These are phyloP conservation scores for Thalassiosira allenii DNA, from an alignment of 352 stramenopile species.

Conservation along the genomic window DNA sequence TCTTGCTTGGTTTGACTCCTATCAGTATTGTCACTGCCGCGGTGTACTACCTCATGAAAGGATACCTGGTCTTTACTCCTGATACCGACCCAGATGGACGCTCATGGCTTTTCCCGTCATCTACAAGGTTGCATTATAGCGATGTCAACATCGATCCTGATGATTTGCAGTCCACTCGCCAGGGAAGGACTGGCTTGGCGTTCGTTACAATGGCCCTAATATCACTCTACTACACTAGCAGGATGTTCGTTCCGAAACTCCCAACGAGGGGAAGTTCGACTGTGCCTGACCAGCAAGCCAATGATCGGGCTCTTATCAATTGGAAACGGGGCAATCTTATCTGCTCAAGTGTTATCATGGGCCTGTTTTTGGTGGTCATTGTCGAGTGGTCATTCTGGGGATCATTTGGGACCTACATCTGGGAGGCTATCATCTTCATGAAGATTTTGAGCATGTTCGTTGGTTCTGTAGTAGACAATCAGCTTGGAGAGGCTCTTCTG, in stretches of 20 bases:
- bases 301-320: conserved; percentile 90
- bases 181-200: conserved; percentile 91
- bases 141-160: conserved; percentile 89
- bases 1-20: conserved; percentile 90
- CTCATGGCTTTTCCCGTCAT: conserved; percentile 85
- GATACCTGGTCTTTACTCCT: conserved; percentile 76
- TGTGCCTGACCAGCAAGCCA: conserved; percentile 88
- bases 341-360: conserved; percentile 91
- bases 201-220: conserved; percentile 92
- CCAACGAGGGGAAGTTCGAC: conserved; percentile 89
- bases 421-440: conserved; percentile 94
- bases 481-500: conserved; percentile 92
- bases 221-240: conserved; percentile 88
- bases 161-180: conserved; percentile 61
- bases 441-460: conserved; percentile 91
- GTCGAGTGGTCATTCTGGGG: conserved; percentile 97
- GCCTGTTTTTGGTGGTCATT: conserved; percentile 93
- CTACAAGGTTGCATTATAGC: conserved; percentile 89
- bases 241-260: conserved; percentile 93
- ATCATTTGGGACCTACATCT: conserved; percentile 94
- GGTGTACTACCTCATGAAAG: conserved; percentile 62
- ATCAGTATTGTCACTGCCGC: conserved; percentile 77
- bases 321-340: conserved; percentile 97
- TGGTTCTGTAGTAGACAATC: conserved; percentile 90
- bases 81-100: conserved; percentile 58